Evolutionary conservation across 2,329 filamentous ascomycete species (phyloP).

Genomic region (Aureobasidium uvarum): DNA sequence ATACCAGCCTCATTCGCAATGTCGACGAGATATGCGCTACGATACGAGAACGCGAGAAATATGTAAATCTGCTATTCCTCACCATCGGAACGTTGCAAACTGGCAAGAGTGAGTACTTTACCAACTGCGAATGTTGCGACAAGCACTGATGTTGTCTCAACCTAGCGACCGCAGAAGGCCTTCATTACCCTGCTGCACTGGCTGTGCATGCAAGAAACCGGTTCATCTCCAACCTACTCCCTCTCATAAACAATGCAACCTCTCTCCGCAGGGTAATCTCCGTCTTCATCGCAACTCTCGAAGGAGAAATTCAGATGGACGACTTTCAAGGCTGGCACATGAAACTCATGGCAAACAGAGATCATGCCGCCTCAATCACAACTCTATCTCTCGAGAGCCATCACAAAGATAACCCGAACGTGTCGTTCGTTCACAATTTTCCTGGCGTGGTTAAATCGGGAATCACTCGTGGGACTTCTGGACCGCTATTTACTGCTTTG

Average conservation of each 20-base stretch:
- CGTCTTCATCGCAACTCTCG: slow-evolving; percentile 33
- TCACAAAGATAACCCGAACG: slow-evolving; percentile 31
- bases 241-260: slow-evolving; percentile 35
- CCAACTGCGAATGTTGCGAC: neutral
- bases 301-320: slow-evolving; percentile 33
- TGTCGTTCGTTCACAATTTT: slow-evolving; percentile 37
- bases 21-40: slow-evolving; percentile 52
- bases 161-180: slow-evolving; percentile 39
- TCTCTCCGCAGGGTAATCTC: slow-evolving; percentile 34
- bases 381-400: slow-evolving; percentile 34
- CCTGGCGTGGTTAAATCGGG: slow-evolving; percentile 35
- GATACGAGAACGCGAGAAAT: slow-evolving; percentile 49
- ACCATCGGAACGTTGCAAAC: slow-evolving; percentile 44
- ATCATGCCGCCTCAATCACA: slow-evolving; percentile 33
- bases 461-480: slow-evolving; percentile 31
- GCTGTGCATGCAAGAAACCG: slow-evolving; percentile 40
- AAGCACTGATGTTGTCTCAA: neutral
- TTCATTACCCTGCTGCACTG: slow-evolving; percentile 39
- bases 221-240: slow-evolving; percentile 42
- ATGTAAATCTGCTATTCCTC: slow-evolving; percentile 55
- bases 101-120: slow-evolving; percentile 20
- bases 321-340: slow-evolving; percentile 34
- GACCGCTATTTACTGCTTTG: slow-evolving; percentile 27
- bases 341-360: slow-evolving; percentile 27
- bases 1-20: slow-evolving; percentile 49